A percentile compares a stretch with the other conserved stretches of the same genome.
Conservation (phyloP, 495 filamentous ascomycete species). For the Lasiosphaeriaceae sp. region DNA sequence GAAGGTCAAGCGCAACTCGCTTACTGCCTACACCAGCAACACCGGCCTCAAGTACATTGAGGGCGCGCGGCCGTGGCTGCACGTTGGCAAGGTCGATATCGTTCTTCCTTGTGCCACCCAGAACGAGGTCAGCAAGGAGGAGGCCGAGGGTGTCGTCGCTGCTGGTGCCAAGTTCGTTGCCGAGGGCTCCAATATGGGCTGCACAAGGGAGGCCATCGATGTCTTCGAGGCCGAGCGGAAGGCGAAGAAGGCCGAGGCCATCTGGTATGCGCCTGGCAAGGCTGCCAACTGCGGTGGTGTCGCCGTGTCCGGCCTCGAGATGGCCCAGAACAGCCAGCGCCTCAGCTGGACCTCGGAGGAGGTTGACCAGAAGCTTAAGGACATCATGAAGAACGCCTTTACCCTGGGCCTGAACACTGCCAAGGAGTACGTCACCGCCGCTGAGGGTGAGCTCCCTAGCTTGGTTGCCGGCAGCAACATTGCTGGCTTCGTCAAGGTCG, state of each 20-base stretch:
- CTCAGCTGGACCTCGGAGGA: conserved; percentile 82
- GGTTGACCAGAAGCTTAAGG: conserved; percentile 88
- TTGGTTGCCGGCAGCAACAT: conserved; percentile 94
- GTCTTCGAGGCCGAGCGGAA: conserved; percentile 81
- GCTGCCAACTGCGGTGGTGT: conserved; percentile 98
- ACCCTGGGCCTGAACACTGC: conserved; percentile 86
- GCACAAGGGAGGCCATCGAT: conserved; percentile 92
- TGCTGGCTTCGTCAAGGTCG: conserved; percentile 96
- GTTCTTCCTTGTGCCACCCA: conserved; percentile 92
- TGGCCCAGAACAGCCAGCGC: conserved; percentile 93
- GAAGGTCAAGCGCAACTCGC: conserved; percentile 83
- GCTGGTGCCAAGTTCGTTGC: conserved; percentile 82
- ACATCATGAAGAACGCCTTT: conserved; percentile 94
- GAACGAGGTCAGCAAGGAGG: conserved; percentile 91
- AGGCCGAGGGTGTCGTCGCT: conserved; percentile 76
- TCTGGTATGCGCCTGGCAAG: conserved; percentile 95
- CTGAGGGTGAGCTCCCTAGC: conserved; percentile 80
- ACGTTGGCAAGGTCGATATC: conserved; percentile 84
- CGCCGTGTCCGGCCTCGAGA: conserved; percentile 95
- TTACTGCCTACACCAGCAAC: conserved; percentile 55
- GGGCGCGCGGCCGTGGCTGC: conserved; percentile 85
- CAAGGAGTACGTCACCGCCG: conserved; percentile 73
- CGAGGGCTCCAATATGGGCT: conserved; percentile 98
- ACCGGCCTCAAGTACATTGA: conserved; percentile 80
- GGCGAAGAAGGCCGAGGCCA: conserved; percentile 61